These are phyloP conservation scores for Nakaseomyces glabratus DNA, from an alignment of 1,139 yeast genomes.

Conservation along the genomic window DNA sequence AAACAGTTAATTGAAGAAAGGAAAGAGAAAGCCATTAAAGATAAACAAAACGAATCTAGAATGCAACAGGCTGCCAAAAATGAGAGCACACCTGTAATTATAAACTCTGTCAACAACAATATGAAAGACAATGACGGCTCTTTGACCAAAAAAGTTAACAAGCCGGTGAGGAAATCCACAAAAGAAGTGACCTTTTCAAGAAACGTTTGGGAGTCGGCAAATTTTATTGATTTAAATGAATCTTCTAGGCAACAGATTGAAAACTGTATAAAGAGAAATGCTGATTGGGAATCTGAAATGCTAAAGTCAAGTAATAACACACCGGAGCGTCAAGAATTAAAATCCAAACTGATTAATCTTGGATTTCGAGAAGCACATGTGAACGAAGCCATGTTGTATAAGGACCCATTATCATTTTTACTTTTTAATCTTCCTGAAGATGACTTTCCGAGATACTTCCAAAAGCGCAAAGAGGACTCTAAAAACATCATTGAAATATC, in stretches of 20 bases:
- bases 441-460: conserved; percentile 57
- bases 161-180: conserved; percentile 1
- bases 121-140: conserved; percentile 1
- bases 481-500: conserved; percentile 41
- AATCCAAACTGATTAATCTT: conserved; percentile 30
- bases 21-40: conserved; percentile 36
- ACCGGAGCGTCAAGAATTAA: conserved; percentile 16
- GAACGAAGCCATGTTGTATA: conserved; percentile 59
- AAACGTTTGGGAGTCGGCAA: conserved; percentile 59
- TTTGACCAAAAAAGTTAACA: neutral
- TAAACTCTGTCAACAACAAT: conserved; percentile 13
- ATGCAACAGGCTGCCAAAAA: conserved; percentile 30
- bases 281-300: conserved; percentile 41
- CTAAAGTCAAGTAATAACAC: conserved; percentile 8
- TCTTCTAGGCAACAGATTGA: conserved; percentile 45
- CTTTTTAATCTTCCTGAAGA: conserved; percentile 88
- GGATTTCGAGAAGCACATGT: conserved; percentile 70
- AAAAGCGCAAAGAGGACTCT: conserved; percentile 38
- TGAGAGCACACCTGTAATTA: conserved; percentile 31
- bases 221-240: conserved; percentile 36
- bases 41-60: conserved; percentile 39
- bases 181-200: conserved; percentile 39
- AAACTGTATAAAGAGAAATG: conserved; percentile 42
- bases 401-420: conserved; percentile 71
- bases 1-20: conserved; percentile 46